Conservation (phyloP, 768 basidiomycete genomes). For the Clitopilus hobsonii region DNA sequence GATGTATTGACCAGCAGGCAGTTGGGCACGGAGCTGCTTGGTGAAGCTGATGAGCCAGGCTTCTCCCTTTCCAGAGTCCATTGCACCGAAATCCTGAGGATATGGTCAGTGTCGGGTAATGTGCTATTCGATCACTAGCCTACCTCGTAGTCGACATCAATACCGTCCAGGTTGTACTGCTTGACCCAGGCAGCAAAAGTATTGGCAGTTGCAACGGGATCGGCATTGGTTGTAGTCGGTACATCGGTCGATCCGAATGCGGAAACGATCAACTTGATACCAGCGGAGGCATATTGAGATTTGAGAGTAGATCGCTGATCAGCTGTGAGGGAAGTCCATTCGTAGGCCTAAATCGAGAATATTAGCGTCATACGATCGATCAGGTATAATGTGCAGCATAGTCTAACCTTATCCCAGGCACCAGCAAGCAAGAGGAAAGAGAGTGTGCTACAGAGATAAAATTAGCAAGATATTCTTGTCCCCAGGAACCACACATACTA, state of each 20-base stretch:
- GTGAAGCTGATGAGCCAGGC: constrained; percentile 55
- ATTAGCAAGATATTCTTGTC: background rate
- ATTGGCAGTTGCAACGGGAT: constrained; percentile 58
- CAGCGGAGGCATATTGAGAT: constrained; percentile 48
- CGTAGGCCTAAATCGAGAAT: constrained; percentile 30
- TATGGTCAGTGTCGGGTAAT: background rate
- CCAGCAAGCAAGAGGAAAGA: constrained; percentile 55
- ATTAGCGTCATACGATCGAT: background rate
- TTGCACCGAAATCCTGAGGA: constrained; percentile 55
- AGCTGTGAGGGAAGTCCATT: constrained; percentile 45
- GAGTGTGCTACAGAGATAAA: constrained; percentile 27
- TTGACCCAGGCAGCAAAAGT: constrained; percentile 64
- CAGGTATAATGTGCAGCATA: background rate
- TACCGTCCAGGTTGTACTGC: constrained; percentile 57
- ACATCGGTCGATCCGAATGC: constrained; percentile 55
- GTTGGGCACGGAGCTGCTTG: constrained; percentile 38
- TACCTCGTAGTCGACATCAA: constrained; percentile 72
- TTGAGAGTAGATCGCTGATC: constrained; percentile 47
- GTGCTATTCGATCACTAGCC: too few species aligned
- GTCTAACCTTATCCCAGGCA: constrained; percentile 47
- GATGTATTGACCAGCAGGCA: constrained; percentile 46
- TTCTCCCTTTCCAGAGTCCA: constrained; percentile 52
- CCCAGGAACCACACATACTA: constrained; percentile 32
- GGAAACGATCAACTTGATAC: constrained; percentile 60
- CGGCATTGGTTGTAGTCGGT: constrained; percentile 54